These are phyloP conservation scores for Davidsoniella neocaledoniae DNA, from an alignment of 2,329 filamentous ascomycete species.

Conservation along the genomic window DNA sequence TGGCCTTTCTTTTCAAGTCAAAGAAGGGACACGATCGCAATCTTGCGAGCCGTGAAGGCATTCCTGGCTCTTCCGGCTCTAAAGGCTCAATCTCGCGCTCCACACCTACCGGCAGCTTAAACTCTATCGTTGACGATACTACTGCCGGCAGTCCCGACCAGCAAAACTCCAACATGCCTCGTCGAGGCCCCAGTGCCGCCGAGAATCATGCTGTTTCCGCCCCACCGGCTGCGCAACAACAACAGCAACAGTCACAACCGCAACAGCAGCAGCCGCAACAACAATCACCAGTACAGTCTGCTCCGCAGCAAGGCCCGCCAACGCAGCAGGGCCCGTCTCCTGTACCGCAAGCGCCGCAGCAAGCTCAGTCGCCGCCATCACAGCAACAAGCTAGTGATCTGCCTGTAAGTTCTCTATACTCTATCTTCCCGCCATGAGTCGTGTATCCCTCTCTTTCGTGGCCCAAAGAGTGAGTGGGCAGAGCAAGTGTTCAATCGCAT, in stretches of 20 bases:
- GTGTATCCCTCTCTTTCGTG: neutral
- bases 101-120: constrained; percentile 62
- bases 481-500: no score
- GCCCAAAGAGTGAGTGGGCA: neutral
- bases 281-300: constrained; percentile 3
- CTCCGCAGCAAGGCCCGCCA: constrained; percentile 1
- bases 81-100: constrained; percentile 40
- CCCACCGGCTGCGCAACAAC: constrained; percentile 1
- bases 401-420: constrained; percentile 23
- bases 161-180: constrained; percentile 21
- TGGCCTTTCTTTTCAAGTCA: constrained; percentile 72
- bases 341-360: constrained; percentile 17
- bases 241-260: neutral
- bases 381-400: constrained; percentile 20
- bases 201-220: constrained; percentile 7
- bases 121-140: constrained; percentile 47
- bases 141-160: constrained; percentile 48
- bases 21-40: constrained; percentile 57
- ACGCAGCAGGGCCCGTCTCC: constrained; percentile 19
- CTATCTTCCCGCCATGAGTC: neutral
- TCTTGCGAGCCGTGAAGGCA: constrained; percentile 33
- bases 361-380: constrained; percentile 17
- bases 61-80: constrained; percentile 13
- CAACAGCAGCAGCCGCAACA: constrained; percentile 14
- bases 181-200: constrained; percentile 29